These are phyloP conservation scores for Thamnidium elegans DNA, from an alignment of 192 early-diverging fungal genomes.

Conservation along the genomic window DNA sequence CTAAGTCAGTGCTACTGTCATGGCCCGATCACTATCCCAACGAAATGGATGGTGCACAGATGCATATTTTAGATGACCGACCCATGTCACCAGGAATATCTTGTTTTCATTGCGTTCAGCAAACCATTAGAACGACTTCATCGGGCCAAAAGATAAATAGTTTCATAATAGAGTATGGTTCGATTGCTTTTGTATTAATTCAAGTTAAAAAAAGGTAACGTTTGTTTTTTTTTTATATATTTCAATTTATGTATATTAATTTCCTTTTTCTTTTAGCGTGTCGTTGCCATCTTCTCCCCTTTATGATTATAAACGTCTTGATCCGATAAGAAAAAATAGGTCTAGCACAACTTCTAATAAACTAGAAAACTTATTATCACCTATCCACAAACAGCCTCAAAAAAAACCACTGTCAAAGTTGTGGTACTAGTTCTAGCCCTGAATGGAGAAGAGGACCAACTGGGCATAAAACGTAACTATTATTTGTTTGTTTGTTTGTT, in stretches of 20 bases:
- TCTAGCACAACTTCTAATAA: neutral
- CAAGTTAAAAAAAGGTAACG: conserved; percentile 11
- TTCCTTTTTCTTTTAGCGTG: too few relatives aligned
- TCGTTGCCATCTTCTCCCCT: neutral
- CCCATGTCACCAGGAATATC: conserved; percentile 14
- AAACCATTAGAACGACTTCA: conserved; percentile 1
- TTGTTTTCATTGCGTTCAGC: conserved; percentile 18
- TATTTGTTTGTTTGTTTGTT: neutral
- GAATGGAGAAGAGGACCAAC: conserved; percentile 38
- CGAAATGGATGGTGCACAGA: conserved; percentile 5
- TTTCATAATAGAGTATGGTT: conserved; percentile 29
- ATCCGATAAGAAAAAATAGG: neutral
- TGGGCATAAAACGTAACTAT: conserved; percentile 37
- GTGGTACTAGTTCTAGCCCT: conserved; percentile 30
- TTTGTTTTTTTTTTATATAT: neutral
- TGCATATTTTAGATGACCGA: neutral
- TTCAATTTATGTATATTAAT: too few relatives aligned
- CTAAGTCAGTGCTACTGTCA: conserved; percentile 14
- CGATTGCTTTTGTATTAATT: conserved; percentile 27
- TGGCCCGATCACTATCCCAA: conserved; percentile 19
- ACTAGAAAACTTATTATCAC: neutral
- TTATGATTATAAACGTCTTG: neutral
- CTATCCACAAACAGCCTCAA: neutral
- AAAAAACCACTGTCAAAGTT: conserved; percentile 31
- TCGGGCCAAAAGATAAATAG: conserved; percentile 14